Evolutionary conservation across 1,284 basidiomycete genomes (phyloP).

Genomic region (Puccinia triticina): DNA sequence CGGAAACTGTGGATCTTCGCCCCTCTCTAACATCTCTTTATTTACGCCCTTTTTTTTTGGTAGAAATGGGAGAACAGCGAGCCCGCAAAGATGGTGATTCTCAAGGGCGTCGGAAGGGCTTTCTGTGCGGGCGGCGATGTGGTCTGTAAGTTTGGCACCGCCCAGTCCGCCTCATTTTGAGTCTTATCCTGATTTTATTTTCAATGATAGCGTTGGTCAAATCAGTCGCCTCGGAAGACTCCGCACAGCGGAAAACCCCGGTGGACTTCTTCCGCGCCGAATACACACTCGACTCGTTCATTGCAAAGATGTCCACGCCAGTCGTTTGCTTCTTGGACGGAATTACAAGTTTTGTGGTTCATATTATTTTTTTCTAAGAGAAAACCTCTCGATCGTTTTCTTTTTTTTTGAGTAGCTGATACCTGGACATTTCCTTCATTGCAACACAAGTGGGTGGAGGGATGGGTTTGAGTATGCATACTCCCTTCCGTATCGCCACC

Average conservation of each 20-base stretch:
- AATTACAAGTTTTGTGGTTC: conserved; percentile 72
- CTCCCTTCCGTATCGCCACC: conserved; percentile 88
- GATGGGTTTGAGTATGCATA: conserved; percentile 84
- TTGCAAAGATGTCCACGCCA: conserved; percentile 79
- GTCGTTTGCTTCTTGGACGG: conserved; percentile 91
- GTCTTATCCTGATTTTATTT: conserved; percentile 57
- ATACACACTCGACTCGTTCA: conserved; percentile 85
- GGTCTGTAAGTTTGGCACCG: conserved; percentile 64
- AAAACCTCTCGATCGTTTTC: neutral
- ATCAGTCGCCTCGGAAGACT: conserved; percentile 54
- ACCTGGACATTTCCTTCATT: conserved; percentile 5
- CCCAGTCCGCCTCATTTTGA: conserved; percentile 6
- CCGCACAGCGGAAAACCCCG: conserved; percentile 64
- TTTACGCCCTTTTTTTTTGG: neutral
- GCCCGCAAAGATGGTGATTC: conserved; percentile 75
- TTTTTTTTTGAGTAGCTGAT: neutral
- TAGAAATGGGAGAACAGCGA: conserved; percentile 80
- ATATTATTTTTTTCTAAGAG: conserved; percentile 39
- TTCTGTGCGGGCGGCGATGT: conserved; percentile 98
- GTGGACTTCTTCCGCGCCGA: conserved; percentile 88
- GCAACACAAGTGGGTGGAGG: conserved; percentile 85
- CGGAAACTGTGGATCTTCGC: too few species aligned
- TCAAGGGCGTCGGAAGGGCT: conserved; percentile 74
- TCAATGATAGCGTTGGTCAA: conserved; percentile 53
- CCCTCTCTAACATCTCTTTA: too few species aligned